Evolutionary conservation across 139 green algal genomes (phyloP).

Genomic region (Marvania coccoides): DNA sequence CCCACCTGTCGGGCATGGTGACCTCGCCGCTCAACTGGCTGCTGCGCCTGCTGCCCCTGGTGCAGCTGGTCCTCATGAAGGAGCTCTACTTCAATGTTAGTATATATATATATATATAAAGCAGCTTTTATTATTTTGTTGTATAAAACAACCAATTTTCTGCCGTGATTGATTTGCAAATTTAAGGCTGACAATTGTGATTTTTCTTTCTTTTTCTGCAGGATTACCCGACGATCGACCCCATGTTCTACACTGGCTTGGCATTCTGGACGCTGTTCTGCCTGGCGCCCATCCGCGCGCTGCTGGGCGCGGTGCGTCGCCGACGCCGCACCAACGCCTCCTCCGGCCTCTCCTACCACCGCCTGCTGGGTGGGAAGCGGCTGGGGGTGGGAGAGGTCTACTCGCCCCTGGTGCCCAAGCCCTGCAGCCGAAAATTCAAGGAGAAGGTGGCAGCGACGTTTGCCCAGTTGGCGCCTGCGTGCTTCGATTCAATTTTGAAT

Average conservation of each 20-base stretch:
- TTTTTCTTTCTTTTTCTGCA: neutral
- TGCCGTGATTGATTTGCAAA: neutral
- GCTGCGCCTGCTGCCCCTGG: constrained; percentile 37
- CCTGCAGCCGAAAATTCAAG: constrained; percentile 15
- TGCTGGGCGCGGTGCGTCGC: constrained; percentile 14
- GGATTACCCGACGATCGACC: constrained; percentile 5
- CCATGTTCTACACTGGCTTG: constrained; percentile 38
- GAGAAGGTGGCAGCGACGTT: constrained; percentile 18
- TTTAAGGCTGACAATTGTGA: neutral
- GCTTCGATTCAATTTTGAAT: constrained; percentile 11
- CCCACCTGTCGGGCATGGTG: constrained; percentile 24
- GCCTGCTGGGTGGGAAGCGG: constrained; percentile 10
- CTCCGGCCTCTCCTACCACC: constrained; percentile 11
- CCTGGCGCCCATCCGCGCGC: constrained; percentile 17
- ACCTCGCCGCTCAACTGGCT: constrained; percentile 14
- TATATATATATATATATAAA: neutral
- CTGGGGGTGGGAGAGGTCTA: constrained; percentile 22
- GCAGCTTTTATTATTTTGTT: neutral
- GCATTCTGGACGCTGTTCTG: constrained; percentile 36
- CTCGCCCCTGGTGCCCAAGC: constrained; percentile 17
- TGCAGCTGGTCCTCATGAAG: constrained; percentile 45
- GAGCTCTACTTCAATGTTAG: constrained; percentile 31
- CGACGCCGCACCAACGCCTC: constrained; percentile 3
- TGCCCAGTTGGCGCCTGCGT: constrained; percentile 5
- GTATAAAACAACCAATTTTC: neutral